Base-by-base conservation (phyloP, 768 basidiomycete genomes). In the Strobilomyces echinocephalus region DNA sequence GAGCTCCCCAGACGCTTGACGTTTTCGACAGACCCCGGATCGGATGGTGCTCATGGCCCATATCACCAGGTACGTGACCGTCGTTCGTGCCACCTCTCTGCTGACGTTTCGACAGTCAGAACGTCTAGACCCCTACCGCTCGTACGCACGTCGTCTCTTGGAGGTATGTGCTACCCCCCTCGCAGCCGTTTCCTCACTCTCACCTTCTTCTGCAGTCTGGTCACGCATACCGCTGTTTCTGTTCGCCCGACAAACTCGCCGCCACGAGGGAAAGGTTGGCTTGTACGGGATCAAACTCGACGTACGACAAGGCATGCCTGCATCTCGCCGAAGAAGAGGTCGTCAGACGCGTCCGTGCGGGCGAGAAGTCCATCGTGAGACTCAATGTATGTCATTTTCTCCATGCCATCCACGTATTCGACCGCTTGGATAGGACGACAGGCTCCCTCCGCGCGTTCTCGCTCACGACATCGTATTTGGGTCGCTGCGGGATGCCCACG, bases 151-250 rank as follows among this genome's bases (percentile, higher is more conserved):
- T 34, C 84, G 80, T 56, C 80, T 99, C 3, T 75, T 97, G 38
- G 83, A 89, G 49, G 95, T 95, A 58, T 28, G 76, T 55, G 21
- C 26, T 15, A 15, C 41, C 5, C 1, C 16, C 11, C 1, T n/a
- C 18, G 28, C 8, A 3, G 0, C 8, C 6, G 24, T 12, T 30
- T 16, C 6, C 34, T 28, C 5, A 30, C 41, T 26, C 49, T 21
- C 24, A 45, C 39, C 21, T 50, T n/a, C n/a, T n/a, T 40, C 28
- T 11, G 30, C 57, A 97, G 94, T 79, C 81, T 40, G 91, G 88
- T 5, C 82, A 88, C 54, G 95, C 95, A 8, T 99, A 99, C 67
- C 85, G 91, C 18, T 98, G 97, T 69, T 98, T 98, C 75, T 97
- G 95, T 69, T 80, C 87, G 2, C 75, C 83, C 0, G 84, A 88